phyloP scores from a whole-genome alignment of 2,329 filamentous ascomycete genomes.

The Chaetomium sp. region DNA sequence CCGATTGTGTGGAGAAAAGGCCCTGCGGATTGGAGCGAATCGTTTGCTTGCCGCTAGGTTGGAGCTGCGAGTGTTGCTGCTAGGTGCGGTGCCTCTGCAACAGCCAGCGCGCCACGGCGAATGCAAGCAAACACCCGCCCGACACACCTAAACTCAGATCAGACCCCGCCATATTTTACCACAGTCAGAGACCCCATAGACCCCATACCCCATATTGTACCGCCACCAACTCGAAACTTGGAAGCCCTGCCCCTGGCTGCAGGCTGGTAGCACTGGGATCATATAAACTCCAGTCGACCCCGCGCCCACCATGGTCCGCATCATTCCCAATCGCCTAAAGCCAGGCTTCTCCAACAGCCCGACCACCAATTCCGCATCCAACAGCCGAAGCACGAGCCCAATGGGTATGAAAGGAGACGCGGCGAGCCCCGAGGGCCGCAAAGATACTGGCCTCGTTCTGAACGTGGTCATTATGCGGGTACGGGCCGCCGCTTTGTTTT shows the following conservation, averaged over 20 bases:
- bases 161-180: neutral
- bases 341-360: conserved; percentile 44
- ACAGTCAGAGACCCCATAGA: neutral
- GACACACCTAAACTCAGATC: neutral
- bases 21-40: conserved; percentile 1
- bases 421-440: conserved; percentile 43
- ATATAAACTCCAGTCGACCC: conserved; percentile 29
- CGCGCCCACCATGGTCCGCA: conserved; percentile 54
- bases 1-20: conserved; percentile 3
- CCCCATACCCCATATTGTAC: neutral
- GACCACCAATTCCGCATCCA: conserved; percentile 46
- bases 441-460: conserved; percentile 53
- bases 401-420: conserved; percentile 54
- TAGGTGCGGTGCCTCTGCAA: conserved; percentile 9
- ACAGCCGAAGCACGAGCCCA: conserved; percentile 53
- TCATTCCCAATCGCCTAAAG: conserved; percentile 59
- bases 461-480: conserved; percentile 57
- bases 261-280: conserved; percentile 8
- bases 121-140: neutral
- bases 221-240: conserved; percentile 23
- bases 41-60: neutral
- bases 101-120: neutral
- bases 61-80: conserved; percentile 5
- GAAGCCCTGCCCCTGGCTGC: conserved; percentile 14
- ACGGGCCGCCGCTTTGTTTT: conserved; percentile 24